These are phyloP conservation scores for Scenedesmus sp. DNA, from an alignment of 163 green algal genomes.

Conservation along the genomic window DNA sequence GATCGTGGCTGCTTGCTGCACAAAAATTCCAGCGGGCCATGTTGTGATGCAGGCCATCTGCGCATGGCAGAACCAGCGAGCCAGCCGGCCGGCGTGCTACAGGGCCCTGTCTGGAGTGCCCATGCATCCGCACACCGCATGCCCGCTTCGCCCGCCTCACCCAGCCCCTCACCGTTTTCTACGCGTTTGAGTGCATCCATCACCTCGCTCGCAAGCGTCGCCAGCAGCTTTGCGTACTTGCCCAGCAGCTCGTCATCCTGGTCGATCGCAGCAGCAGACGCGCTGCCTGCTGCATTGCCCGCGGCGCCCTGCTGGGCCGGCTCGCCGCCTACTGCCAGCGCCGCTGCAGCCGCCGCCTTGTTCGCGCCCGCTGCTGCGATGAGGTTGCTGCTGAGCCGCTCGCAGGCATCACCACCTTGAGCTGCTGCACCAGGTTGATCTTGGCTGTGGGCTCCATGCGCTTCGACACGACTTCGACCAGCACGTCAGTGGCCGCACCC, in stretches of 20 bases:
- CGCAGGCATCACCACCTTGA: constrained; percentile 64
- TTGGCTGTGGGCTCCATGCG: constrained; percentile 96
- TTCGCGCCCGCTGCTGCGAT: constrained; percentile 36
- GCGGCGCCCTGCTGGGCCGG: not conserved
- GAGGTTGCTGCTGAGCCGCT: constrained; percentile 49
- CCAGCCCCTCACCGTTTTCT: constrained; percentile 80
- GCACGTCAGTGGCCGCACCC: constrained; percentile 81
- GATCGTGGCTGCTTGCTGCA: too few relatives aligned
- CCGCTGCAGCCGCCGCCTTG: constrained; percentile 9
- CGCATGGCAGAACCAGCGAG: not conserved
- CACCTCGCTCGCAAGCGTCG: constrained; percentile 86
- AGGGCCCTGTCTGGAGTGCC: too few relatives aligned
- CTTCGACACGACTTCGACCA: constrained; percentile 93
- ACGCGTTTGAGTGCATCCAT: constrained; percentile 91
- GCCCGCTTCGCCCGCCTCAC: not conserved
- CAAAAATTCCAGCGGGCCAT: too few relatives aligned
- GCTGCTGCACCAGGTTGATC: constrained; percentile 86
- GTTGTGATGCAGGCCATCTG: too few relatives aligned
- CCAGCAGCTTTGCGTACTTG: constrained; percentile 84
- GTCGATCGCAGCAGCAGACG: not conserved
- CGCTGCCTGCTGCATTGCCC: not conserved
- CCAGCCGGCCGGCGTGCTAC: too few relatives aligned
- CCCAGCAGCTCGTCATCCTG: constrained; percentile 76
- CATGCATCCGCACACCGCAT: not conserved
- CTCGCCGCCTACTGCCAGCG: constrained; percentile 10